Base-by-base conservation (phyloP, 768 basidiomycete genomes). In the Tricholoma terreum region DNA sequence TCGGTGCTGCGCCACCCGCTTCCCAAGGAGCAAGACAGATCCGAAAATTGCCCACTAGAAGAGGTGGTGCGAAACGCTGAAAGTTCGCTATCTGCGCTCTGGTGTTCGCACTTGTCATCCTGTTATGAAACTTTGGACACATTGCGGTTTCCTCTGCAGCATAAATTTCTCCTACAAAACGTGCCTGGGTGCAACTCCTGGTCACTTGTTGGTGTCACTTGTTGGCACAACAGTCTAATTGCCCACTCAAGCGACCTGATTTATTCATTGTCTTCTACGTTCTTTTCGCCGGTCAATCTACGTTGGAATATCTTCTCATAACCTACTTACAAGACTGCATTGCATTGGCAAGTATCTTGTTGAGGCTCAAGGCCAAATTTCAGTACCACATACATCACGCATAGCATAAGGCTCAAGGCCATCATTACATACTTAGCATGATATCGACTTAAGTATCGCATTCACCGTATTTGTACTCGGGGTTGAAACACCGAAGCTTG, bases 31-130 rank as follows among this genome's bases (percentile, higher is more conserved):
- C 61, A 17, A 75, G 82, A 45, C 74, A 75, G 50, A 78, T 85
- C 46, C 84, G 83, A 71, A 83, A 81, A 55, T 74, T 86, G 48
- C 84, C 84, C 45, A 81, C 71, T 48, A 78, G 80, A 33, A 72
- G 77, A 64, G 68, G 64, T 40, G 72, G 70, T 35, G 70, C 60
- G 19, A 78, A 77, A 66, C 78, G 77, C 62, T 75, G 63, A 60
- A 35, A 19, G 12, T 38, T 30, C 31, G 17, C 33, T 36, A 21
- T 34, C 19, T 24, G 22, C 24, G 21, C 21, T 38, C n/a, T 38
- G 19, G 24, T 38, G 35, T 11, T 36, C 36, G 5, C 35, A 38
- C 35, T 36, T 12, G 35, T 34, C 4, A 7, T 42, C 24, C 6
- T 15, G 35, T 52, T 24, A 11, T 34, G 31, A 2, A 27, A 27